phyloP scores from a whole-genome alignment of 257 asterid genomes.

The Solanum piurae region DNA sequence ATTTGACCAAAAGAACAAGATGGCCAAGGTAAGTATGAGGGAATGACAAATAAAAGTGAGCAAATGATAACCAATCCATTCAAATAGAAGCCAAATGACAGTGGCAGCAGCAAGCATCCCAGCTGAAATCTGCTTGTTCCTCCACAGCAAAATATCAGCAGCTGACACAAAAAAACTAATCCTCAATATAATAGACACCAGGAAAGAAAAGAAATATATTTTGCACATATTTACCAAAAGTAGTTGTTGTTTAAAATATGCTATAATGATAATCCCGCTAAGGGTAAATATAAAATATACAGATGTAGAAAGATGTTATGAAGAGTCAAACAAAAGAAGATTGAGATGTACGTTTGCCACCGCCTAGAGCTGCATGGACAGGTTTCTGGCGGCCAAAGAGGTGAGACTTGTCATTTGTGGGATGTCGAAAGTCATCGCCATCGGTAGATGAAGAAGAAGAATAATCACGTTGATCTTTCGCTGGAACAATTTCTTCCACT shows the following conservation, averaged over 20 bases:
- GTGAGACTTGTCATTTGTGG: constrained; percentile 20
- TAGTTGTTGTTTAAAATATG: background rate
- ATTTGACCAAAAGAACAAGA: constrained; percentile 80
- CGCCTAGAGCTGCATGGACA: constrained; percentile 69
- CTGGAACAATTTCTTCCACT: background rate
- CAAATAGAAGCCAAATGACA: constrained; percentile 91
- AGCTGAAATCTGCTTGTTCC: constrained; percentile 87
- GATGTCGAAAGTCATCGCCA: background rate
- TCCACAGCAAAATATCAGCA: constrained; percentile 89
- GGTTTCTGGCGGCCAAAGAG: constrained; percentile 75
- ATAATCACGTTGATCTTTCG: background rate
- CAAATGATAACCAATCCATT: constrained; percentile 81
- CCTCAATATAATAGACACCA: background rate
- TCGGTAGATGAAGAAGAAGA: constrained; percentile 9
- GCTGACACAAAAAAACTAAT: constrained; percentile 26
- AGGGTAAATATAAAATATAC: background rate
- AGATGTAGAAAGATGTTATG: background rate
- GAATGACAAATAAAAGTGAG: constrained; percentile 77
- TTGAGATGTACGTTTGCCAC: constrained; percentile 49
- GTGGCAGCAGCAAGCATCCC: constrained; percentile 66
- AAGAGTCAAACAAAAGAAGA: background rate
- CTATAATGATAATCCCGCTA: background rate
- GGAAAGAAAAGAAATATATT: background rate
- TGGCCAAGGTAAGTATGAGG: constrained; percentile 63
- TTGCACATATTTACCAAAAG: background rate